Conservation (phyloP, 2,329 filamentous ascomycete genomes). For the Ilyonectria sp. region DNA sequence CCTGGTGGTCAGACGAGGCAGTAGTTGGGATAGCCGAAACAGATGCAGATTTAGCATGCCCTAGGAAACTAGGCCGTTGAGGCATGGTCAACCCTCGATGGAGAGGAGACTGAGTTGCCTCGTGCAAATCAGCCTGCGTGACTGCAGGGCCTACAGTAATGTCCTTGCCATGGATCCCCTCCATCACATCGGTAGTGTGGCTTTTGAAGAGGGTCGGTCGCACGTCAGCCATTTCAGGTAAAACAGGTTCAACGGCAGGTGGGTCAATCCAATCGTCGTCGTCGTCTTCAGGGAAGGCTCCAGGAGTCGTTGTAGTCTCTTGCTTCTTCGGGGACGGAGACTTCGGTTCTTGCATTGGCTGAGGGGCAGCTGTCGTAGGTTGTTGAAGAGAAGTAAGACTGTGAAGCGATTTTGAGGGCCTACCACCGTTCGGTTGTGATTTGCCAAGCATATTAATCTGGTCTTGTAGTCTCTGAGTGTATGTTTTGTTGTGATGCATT, state of each 20-base stretch:
- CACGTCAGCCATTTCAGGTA: constrained; percentile 47
- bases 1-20: constrained; percentile 32
- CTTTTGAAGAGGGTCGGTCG: constrained; percentile 72
- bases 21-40: constrained; percentile 66
- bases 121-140: constrained; percentile 18
- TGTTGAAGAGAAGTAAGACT: constrained; percentile 55
- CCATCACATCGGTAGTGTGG: constrained; percentile 74
- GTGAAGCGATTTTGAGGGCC: constrained; percentile 65
- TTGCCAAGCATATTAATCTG: constrained; percentile 85
- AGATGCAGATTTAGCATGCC: constrained; percentile 74
- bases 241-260: constrained; percentile 55
- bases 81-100: constrained; percentile 23
- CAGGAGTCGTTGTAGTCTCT: constrained; percentile 65
- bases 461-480: constrained; percentile 93
- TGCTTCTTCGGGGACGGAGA: constrained; percentile 49
- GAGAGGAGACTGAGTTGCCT: constrained; percentile 33
- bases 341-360: constrained; percentile 49
- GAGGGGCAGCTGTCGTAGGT: constrained; percentile 43
- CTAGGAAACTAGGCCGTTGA: constrained; percentile 40
- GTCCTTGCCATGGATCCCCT: constrained; percentile 65
- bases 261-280: constrained; percentile 74
- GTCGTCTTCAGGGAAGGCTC: constrained; percentile 72
- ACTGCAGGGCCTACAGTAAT: constrained; percentile 63
- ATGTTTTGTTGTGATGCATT: constrained; percentile 81
- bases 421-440: constrained; percentile 64